Evolutionary conservation across 176 grass and related monocot species (phyloP).

Genomic region (Saccharum spontaneum): DNA sequence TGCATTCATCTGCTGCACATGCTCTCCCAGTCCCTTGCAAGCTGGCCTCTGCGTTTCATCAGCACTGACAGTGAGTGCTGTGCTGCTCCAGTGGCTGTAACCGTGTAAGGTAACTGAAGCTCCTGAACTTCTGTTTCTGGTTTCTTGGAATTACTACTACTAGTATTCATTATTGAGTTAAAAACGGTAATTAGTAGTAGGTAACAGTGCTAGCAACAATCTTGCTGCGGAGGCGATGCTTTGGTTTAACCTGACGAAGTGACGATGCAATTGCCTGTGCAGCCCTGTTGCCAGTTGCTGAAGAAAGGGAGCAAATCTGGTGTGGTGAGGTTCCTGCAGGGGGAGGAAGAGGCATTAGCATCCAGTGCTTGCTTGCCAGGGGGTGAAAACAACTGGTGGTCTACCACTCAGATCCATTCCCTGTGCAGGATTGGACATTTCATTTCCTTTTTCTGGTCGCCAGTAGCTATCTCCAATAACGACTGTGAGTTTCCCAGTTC

Average conservation of each 20-base stretch:
- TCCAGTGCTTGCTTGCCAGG: constrained; percentile 54
- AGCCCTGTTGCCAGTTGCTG: constrained; percentile 42
- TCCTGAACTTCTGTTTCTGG: not conserved
- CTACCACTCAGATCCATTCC: constrained; percentile 34
- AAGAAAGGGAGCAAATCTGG: constrained; percentile 57
- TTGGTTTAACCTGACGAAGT: not conserved
- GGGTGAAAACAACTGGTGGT: constrained; percentile 36
- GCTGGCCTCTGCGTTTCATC: not conserved
- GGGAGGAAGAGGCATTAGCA: constrained; percentile 18
- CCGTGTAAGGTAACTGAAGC: constrained; percentile 12
- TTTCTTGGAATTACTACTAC: not conserved
- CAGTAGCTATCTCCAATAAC: constrained; percentile 47
- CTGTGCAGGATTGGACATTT: constrained; percentile 32
- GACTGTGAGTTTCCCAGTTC: constrained; percentile 17
- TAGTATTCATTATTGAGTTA: not conserved
- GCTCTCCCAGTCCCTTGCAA: constrained; percentile 2
- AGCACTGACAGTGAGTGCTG: constrained; percentile 32
- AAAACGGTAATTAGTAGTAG: not conserved
- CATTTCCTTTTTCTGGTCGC: constrained; percentile 32
- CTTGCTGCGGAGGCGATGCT: constrained; percentile 32
- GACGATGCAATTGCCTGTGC: not conserved
- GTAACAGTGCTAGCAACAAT: not conserved
- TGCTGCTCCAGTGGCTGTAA: not conserved
- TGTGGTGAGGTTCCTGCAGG: constrained; percentile 41
- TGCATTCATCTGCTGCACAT: constrained; percentile 17